These are phyloP conservation scores for Fraxinus floribunda DNA, from an alignment of 305 asterid species.

Conservation along the genomic window DNA sequence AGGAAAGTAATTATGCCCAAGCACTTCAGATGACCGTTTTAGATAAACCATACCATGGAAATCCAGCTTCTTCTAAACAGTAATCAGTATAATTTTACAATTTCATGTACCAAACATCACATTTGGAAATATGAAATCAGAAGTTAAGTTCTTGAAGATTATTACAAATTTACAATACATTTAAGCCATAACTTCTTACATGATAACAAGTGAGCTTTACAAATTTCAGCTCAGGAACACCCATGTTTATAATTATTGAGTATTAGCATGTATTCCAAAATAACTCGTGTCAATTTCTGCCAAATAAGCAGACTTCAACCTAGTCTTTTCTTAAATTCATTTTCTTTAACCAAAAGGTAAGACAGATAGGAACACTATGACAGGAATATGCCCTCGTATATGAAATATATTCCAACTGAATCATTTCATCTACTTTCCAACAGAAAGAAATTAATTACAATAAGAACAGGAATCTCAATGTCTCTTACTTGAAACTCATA, in stretches of 20 bases:
- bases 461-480: constrained; percentile 2
- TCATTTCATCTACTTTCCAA: neutral
- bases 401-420: neutral
- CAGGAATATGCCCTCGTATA: neutral
- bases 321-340: neutral
- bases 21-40: constrained; percentile 4
- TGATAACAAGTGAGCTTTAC: neutral
- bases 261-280: neutral
- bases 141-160: neutral
- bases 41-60: neutral
- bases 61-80: neutral
- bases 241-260: neutral
- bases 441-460: neutral
- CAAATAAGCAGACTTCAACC: neutral
- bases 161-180: neutral
- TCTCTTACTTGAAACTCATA: constrained; percentile 49
- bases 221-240: neutral
- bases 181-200: neutral
- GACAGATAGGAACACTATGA: neutral
- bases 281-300: neutral
- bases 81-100: neutral
- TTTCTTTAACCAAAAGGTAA: neutral
- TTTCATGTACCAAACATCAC: neutral
- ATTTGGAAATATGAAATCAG: neutral
- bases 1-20: neutral